A percentile compares a stretch with the other conserved stretches of the same genome.
Conservation (phyloP, 441 rosid genomes). For the Erodium texanum region DNA sequence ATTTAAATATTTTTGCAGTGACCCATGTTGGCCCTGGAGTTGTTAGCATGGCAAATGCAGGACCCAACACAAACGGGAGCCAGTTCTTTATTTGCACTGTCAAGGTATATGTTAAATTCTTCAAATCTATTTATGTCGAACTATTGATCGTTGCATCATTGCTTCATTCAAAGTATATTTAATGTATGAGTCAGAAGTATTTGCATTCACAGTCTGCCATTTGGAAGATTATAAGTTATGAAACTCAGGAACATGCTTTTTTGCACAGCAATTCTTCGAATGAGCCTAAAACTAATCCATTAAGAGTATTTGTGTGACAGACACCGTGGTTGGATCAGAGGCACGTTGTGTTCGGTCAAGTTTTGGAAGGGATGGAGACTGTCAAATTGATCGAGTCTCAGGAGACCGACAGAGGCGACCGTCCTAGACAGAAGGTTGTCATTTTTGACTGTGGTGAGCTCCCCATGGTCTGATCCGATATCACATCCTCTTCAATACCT, state of each 20-base stretch:
- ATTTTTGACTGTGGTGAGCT: constrained; percentile 88
- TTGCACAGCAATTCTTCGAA: no score
- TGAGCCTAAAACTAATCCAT: neutral
- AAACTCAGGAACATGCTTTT: no score
- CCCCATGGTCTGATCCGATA: constrained; percentile 47
- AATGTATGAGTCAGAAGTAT: neutral
- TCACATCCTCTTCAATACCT: constrained; percentile 6
- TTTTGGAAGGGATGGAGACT: constrained; percentile 86
- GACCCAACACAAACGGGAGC: constrained; percentile 97
- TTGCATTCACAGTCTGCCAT: neutral
- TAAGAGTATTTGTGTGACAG: constrained; percentile 36
- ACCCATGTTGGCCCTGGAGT: constrained; percentile 85
- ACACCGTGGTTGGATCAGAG: constrained; percentile 90
- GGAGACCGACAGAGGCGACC: constrained; percentile 95
- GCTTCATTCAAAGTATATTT: neutral
- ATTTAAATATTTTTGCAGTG: constrained; percentile 43
- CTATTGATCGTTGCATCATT: neutral
- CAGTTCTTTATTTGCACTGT: constrained; percentile 96
- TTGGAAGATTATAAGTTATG: no score
- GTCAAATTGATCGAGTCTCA: constrained; percentile 76
- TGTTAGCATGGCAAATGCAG: constrained; percentile 97
- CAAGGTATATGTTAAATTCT: constrained; percentile 43
- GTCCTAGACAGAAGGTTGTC: constrained; percentile 73
- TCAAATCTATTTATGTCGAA: neutral
- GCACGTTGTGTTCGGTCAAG: constrained; percentile 96